These are phyloP conservation scores for Metschnikowia continentalis DNA, from an alignment of 805 yeast species.

Conservation along the genomic window DNA sequence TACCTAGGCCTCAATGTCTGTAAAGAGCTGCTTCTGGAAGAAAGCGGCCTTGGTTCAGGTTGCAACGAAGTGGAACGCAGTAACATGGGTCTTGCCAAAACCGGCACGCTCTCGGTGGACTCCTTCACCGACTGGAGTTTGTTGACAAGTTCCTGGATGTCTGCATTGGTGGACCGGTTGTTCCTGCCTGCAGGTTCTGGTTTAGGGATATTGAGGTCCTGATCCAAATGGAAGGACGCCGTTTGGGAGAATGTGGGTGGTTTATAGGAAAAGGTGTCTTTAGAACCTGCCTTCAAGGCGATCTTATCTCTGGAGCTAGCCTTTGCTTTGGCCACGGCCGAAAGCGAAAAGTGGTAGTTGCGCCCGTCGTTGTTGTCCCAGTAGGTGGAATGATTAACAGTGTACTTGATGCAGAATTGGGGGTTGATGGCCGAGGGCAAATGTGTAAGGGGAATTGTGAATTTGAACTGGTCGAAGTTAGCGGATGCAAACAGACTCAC, in stretches of 20 bases:
- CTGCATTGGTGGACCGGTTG: neutral
- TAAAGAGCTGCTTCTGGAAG: neutral
- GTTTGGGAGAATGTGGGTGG: slow-evolving; percentile 11
- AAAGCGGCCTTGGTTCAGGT: neutral
- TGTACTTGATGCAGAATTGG: slow-evolving; percentile 33
- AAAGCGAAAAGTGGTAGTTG: slow-evolving; percentile 35
- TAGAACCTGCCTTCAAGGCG: neutral
- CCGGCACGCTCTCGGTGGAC: neutral
- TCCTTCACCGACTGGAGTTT: slow-evolving; percentile 10
- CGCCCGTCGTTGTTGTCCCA: slow-evolving; percentile 38
- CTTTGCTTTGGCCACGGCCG: slow-evolving; percentile 4
- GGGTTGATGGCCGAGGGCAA: slow-evolving; percentile 30
- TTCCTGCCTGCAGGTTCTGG: slow-evolving; percentile 2
- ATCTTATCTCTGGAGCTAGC: slow-evolving; percentile 3
- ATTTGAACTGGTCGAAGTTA: slow-evolving; percentile 46
- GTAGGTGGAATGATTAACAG: slow-evolving; percentile 23
- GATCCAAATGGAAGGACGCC: neutral
- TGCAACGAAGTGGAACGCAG: neutral
- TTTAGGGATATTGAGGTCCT: neutral
- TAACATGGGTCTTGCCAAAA: neutral
- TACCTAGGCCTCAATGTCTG: slow-evolving; percentile 17
- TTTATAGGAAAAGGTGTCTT: slow-evolving; percentile 12
- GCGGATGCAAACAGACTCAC: slow-evolving; percentile 21
- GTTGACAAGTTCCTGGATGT: slow-evolving; percentile 14
- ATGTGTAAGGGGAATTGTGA: slow-evolving; percentile 42